phyloP scores from a whole-genome alignment of 768 basidiomycete species.

The Russula sp. region DNA sequence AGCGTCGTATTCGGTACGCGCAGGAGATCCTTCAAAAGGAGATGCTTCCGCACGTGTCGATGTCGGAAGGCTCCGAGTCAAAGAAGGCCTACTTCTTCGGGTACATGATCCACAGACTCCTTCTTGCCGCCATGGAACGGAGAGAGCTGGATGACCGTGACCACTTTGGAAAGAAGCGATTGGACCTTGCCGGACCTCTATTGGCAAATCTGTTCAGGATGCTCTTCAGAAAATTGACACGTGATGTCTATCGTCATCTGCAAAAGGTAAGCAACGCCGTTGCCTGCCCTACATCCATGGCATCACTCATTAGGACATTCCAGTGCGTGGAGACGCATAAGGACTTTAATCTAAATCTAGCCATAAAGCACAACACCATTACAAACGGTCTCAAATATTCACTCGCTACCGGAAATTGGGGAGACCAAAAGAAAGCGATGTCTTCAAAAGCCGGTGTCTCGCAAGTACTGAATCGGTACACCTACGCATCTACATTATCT shows the following conservation, averaged over 20 bases:
- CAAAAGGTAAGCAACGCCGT: conserved; percentile 68
- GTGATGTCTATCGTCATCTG: conserved; percentile 93
- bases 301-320: conserved; percentile 24
- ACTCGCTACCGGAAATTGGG: conserved; percentile 98
- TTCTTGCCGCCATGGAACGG: conserved; percentile 90
- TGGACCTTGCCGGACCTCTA: conserved; percentile 93
- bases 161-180: conserved; percentile 97
- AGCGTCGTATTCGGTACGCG: conserved; percentile 92
- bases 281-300: neutral
- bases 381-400: conserved; percentile 98
- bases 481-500: conserved; percentile 96
- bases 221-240: conserved; percentile 94
- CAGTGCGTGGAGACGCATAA: conserved; percentile 97
- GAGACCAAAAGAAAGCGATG: conserved; percentile 98
- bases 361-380: conserved; percentile 95
- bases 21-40: conserved; percentile 98
- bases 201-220: conserved; percentile 97
- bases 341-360: conserved; percentile 86
- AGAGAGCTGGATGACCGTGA: conserved; percentile 98
- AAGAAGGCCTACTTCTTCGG: conserved; percentile 99
- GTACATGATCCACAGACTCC: conserved; percentile 96
- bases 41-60: conserved; percentile 96
- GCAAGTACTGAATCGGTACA: conserved; percentile 97
- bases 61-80: conserved; percentile 92
- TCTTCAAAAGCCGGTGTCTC: conserved; percentile 97